phyloP scores from a whole-genome alignment of 2,329 filamentous ascomycete species.

The Coleophoma crateriformis region DNA sequence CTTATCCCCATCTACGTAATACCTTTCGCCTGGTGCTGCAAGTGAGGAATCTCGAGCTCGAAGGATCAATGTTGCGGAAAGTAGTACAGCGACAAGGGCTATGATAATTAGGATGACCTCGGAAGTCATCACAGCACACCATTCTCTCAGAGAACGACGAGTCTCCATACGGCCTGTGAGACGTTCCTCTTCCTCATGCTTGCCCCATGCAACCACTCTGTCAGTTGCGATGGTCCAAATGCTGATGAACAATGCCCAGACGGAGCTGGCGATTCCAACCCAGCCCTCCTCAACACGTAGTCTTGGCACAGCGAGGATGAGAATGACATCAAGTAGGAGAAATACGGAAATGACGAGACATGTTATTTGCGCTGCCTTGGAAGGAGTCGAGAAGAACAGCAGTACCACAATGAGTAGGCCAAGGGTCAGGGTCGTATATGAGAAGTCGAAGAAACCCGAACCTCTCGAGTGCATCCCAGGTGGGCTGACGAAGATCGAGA shows the following conservation, averaged over 20 bases:
- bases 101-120: slow-evolving; percentile 67
- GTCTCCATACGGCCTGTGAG: slow-evolving; percentile 86
- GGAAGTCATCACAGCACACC: slow-evolving; percentile 73
- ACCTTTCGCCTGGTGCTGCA: slow-evolving; percentile 65
- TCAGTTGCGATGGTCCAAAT: slow-evolving; percentile 77
- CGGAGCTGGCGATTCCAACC: slow-evolving; percentile 79
- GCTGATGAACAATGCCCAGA: slow-evolving; percentile 77
- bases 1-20: slow-evolving; percentile 76
- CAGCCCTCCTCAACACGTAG: slow-evolving; percentile 82
- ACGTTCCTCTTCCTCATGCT: slow-evolving; percentile 86
- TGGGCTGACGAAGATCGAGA: slow-evolving; percentile 85
- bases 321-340: slow-evolving; percentile 68
- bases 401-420: slow-evolving; percentile 71
- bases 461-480: slow-evolving; percentile 81
- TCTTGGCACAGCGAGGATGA: slow-evolving; percentile 70
- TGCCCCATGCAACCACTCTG: slow-evolving; percentile 83
- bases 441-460: slow-evolving; percentile 87
- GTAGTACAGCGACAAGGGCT: slow-evolving; percentile 62
- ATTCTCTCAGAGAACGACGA: slow-evolving; percentile 75
- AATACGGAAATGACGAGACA: slow-evolving; percentile 62
- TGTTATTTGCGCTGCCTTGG: slow-evolving; percentile 70
- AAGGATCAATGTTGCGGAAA: slow-evolving; percentile 75
- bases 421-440: slow-evolving; percentile 73
- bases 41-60: slow-evolving; percentile 75
- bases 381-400: slow-evolving; percentile 83